Evolutionary conservation across 148 eudicot species (phyloP), one percentile per base, ranked within the genome.

Genomic region (Salicornia ramosissima): DNA sequence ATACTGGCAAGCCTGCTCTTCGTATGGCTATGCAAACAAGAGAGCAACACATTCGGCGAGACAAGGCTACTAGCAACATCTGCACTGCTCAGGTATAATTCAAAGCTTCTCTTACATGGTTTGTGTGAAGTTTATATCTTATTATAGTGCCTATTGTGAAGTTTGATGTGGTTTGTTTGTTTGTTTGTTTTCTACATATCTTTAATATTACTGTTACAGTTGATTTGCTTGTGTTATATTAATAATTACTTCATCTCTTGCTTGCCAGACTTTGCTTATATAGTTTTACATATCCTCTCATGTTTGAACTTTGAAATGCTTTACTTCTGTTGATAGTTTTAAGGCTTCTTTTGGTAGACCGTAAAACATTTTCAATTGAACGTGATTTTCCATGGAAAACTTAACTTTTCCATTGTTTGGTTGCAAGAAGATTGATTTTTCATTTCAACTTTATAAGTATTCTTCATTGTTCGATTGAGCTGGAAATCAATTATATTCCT

Each of bases 1-100:
- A 95, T 49, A 78, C 92, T 5, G 96, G 98, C 10, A 93, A 93
- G 81, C 83, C 84, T 33, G 96, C 92, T 64, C 80, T 93, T 58
- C 88, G 98, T 68, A 88, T 93, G 98, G 98, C 98, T 0, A 93
- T 93, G 98, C 98, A 93, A 84, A 93, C 98, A 2, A 88, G 98
- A 83, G 98, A 93, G 86, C 98, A 93, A 55, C 98, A 93, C 68
- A 93, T 90, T 56, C 78, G 98, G 25, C 81, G 98, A 75, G 98
- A 88, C 68, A 93, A 93, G 81, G 96, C 98, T 62, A 93, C 96
- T 5, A 93, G 98, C 83, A 93, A 93, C 80, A 93, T 93, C 68
- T 93, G 96, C 80, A 93, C 98, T 61, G 96, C 98, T 79, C 98
- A 93, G 96, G 98, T 93, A 85, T 25, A 60, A 92, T 90, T 83